Evolutionary conservation across 139 green algal genomes (phyloP), one percentile per base, ranked within the genome.

Genomic region (Penium margaritaceum): DNA sequence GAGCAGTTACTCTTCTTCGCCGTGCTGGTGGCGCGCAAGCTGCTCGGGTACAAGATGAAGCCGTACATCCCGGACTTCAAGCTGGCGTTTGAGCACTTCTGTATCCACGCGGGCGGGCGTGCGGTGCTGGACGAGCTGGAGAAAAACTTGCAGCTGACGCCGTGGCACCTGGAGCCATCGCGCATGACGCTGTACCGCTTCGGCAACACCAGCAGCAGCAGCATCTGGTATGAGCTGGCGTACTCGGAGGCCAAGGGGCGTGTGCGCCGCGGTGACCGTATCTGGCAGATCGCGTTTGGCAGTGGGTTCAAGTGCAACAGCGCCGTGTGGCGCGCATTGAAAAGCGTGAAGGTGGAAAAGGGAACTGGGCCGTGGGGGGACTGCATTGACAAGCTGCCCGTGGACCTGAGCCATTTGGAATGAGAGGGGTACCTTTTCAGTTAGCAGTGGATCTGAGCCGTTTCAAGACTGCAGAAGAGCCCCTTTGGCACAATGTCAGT

Each of bases 11-110:
- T 95, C 3, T 98, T 98, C 82, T 90, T 81, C 63, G 43, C 19
- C 46, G 95, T 95, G 83, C 85, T 98, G 38, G 68, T 98, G 4
- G 75, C 75, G 1, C 86, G 93, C 61, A 95, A 95, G 82, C 63
- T 93, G 1, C 69, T 71, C 32, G 64, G 81, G 60, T 65, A 83
- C 65, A 68, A 81, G 63, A 36, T 77, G 46, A 83, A 79, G 72
- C 78, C 90, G 9, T 98, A 98, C 86, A 96, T 98, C 74, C 93
- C 93, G 0, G 90, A 98, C 87, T 98, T 98, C 86, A 96, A 95
- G 82, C 86, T 92, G 6, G 93, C 93, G 1, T 98, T 98, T 74
- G 89, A 97, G 80, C 92, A 97, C 79, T 91, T 98, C 67, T 98
- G 93, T 87, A 98, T 98, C 69, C 92, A 97, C 87, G 96, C 92